These are phyloP conservation scores for Biscutella auriculata DNA, from an alignment of 441 rosid species.

Conservation along the genomic window DNA sequence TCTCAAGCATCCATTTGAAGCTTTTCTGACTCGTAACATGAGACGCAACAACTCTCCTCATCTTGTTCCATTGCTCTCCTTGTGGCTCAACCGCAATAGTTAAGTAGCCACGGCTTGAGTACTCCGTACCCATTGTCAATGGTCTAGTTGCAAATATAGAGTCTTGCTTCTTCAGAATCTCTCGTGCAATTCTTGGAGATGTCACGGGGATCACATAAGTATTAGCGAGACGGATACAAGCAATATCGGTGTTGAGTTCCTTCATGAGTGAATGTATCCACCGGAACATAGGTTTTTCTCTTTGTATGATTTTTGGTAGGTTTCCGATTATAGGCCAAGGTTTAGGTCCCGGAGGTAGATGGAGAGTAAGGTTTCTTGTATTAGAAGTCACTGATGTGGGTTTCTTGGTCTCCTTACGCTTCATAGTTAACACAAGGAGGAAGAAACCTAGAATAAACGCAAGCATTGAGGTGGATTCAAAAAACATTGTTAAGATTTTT, in stretches of 20 bases:
- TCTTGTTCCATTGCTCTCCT: constrained; percentile 47
- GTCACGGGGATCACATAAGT: constrained; percentile 30
- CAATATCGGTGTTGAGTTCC: constrained; percentile 27
- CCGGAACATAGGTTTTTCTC: constrained; percentile 23
- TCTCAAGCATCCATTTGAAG: constrained; percentile 17
- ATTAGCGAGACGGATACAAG: constrained; percentile 30
- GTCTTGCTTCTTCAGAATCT: constrained; percentile 35
- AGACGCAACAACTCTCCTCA: constrained; percentile 32
- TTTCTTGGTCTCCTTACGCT: constrained; percentile 2
- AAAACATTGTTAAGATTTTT: too few species aligned
- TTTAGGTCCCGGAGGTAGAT: constrained; percentile 29
- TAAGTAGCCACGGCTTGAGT: constrained; percentile 23
- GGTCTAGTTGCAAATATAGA: constrained; percentile 33
- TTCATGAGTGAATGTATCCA: constrained; percentile 39
- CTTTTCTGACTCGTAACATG: constrained; percentile 24
- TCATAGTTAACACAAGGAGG: neutral
- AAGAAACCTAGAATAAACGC: constrained; percentile 1
- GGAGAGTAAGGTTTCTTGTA: constrained; percentile 11
- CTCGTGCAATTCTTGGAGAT: constrained; percentile 28
- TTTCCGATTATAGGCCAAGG: constrained; percentile 35
- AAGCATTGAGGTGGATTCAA: constrained; percentile 1
- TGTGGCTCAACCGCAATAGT: constrained; percentile 23
- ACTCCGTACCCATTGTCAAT: constrained; percentile 11
- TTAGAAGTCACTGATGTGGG: neutral
- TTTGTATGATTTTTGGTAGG: constrained; percentile 18